Evolutionary conservation across 805 yeast species (phyloP).

Genomic region (Ogataea haglerorum): DNA sequence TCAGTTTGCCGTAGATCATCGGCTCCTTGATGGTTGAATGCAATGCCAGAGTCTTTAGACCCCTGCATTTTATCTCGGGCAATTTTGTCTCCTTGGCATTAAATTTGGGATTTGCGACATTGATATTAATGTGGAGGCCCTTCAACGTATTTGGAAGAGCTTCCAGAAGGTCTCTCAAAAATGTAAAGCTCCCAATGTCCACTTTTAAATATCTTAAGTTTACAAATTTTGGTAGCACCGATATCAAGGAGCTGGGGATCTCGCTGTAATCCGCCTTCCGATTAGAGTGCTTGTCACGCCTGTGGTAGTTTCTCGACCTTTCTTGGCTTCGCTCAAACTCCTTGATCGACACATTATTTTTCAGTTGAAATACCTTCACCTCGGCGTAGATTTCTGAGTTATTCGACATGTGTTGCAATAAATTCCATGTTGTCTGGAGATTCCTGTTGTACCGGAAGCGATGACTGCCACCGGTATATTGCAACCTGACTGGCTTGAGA

Average conservation of each 20-base stretch:
- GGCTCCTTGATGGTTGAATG: constrained; percentile 13
- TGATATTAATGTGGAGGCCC: constrained; percentile 17
- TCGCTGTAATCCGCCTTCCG: constrained; percentile 3
- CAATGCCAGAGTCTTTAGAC: constrained; percentile 10
- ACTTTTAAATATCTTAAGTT: constrained; percentile 18
- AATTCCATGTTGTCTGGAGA: constrained; percentile 12
- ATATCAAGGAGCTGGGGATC: constrained; percentile 8
- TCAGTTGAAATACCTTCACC: constrained; percentile 17
- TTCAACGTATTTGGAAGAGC: constrained; percentile 16
- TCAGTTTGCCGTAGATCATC: constrained; percentile 16
- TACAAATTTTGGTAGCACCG: constrained; percentile 8
- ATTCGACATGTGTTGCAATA: constrained; percentile 10
- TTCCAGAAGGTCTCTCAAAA: constrained; percentile 8
- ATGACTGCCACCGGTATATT: constrained; percentile 11
- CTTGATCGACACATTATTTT: constrained; percentile 9
- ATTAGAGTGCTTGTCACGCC: not conserved
- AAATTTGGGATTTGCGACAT: constrained; percentile 11
- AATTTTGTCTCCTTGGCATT: constrained; percentile 2
- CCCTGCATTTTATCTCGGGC: constrained; percentile 7
- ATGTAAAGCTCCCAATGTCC: constrained; percentile 11
- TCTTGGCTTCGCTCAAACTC: not conserved
- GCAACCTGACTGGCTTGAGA: constrained; percentile 16
- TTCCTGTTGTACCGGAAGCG: constrained; percentile 6
- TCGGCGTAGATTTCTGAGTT: constrained; percentile 14
- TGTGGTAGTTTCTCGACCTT: not conserved